These are phyloP conservation scores for Colletotrichum lindemuthianum DNA, from an alignment of 2,329 filamentous ascomycete species.

Conservation along the genomic window DNA sequence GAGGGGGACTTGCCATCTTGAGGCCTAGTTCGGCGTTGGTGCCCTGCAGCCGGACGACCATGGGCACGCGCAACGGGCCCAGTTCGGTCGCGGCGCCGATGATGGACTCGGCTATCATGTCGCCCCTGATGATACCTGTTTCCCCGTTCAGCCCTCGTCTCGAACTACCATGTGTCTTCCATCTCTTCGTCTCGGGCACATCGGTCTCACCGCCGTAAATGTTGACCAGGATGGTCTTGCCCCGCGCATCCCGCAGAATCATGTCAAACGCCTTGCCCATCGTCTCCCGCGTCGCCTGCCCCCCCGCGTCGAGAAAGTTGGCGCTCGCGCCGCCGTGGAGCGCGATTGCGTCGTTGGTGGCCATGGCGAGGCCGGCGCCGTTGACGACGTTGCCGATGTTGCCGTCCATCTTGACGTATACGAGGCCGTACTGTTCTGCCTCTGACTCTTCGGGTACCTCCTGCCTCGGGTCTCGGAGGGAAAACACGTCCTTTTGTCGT, in stretches of 20 bases:
- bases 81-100: slow-evolving; percentile 52
- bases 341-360: slow-evolving; percentile 83
- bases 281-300: slow-evolving; percentile 85
- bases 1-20: slow-evolving; percentile 47
- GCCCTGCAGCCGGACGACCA: slow-evolving; percentile 58
- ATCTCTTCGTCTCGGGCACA: too few relatives aligned
- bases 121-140: slow-evolving; percentile 57
- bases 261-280: slow-evolving; percentile 81
- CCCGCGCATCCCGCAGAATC: slow-evolving; percentile 75
- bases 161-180: too few relatives aligned
- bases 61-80: slow-evolving; percentile 50
- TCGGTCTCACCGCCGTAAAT: slow-evolving; percentile 56
- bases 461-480: slow-evolving; percentile 45
- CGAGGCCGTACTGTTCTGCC: slow-evolving; percentile 73
- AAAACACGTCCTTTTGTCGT: slow-evolving; percentile 54
- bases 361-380: slow-evolving; percentile 90
- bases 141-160: too few relatives aligned
- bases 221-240: slow-evolving; percentile 73
- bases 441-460: slow-evolving; percentile 49
- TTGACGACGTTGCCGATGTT: slow-evolving; percentile 88
- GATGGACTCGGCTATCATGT: slow-evolving; percentile 63
- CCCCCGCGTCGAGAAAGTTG: slow-evolving; percentile 91
- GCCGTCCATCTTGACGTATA: slow-evolving; percentile 73
- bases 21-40: slow-evolving; percentile 55
- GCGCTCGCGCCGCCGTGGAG: slow-evolving; percentile 74